Conservation (phyloP, 257 asterid genomes). For the Solanum corneliomulleri region DNA sequence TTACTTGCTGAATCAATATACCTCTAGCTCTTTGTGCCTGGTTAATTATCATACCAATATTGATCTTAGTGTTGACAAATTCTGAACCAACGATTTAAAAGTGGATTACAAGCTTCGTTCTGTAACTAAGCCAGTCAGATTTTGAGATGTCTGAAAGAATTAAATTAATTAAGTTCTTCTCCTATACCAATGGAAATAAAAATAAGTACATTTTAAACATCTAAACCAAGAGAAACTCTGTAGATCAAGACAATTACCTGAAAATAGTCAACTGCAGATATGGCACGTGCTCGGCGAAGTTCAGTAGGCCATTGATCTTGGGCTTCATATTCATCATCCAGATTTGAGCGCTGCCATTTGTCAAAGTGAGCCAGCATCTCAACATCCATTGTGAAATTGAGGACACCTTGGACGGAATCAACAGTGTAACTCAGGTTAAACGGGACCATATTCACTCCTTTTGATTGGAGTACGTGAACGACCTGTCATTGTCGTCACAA, state of each 20-base stretch:
- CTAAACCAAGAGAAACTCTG: not conserved
- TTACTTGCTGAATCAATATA: constrained; percentile 59
- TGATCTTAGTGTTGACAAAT: not conserved
- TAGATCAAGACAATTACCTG: constrained; percentile 35
- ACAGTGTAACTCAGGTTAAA: constrained; percentile 77
- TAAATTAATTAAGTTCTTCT: not conserved
- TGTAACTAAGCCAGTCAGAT: not conserved
- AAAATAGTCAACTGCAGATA: constrained; percentile 84
- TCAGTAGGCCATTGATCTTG: constrained; percentile 97
- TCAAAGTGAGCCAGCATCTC: constrained; percentile 95
- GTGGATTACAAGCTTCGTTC: not conserved
- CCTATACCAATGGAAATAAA: not conserved
- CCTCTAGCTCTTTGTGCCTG: constrained; percentile 95
- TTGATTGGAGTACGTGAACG: constrained; percentile 49
- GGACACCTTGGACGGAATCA: constrained; percentile 78
- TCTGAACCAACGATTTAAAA: not conserved
- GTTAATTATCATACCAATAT: not conserved
- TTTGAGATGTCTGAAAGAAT: not conserved
- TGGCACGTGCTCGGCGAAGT: constrained; percentile 80
- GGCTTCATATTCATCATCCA: constrained; percentile 82
- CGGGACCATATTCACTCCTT: constrained; percentile 76
- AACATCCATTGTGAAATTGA: constrained; percentile 89
- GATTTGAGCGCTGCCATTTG: constrained; percentile 76
- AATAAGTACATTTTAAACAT: not conserved
- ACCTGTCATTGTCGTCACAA: constrained; percentile 26